These are phyloP conservation scores for Dothiorella sarmentorum DNA, from an alignment of 2,329 filamentous ascomycete genomes.

Conservation along the genomic window DNA sequence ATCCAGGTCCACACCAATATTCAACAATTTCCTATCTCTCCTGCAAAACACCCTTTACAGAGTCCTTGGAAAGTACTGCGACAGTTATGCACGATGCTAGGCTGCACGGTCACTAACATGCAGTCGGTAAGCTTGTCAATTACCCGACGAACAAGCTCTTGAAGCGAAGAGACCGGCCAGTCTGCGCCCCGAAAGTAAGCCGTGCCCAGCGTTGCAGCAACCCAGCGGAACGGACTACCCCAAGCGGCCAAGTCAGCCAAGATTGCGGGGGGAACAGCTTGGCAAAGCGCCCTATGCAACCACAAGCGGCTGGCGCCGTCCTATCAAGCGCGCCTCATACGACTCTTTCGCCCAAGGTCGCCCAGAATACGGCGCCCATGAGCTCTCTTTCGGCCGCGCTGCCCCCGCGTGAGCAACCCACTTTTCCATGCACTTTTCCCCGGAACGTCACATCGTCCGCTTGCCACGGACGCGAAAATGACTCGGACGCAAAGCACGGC, in stretches of 20 bases:
- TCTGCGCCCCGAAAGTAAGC: slow-evolving; percentile 15
- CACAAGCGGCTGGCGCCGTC: slow-evolving; percentile 10
- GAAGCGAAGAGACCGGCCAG: slow-evolving; percentile 7
- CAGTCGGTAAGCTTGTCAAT: neutral
- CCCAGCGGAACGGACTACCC: slow-evolving; percentile 1
- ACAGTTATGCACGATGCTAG: too few relatives aligned
- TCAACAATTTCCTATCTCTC: too few relatives aligned
- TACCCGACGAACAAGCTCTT: slow-evolving; percentile 8
- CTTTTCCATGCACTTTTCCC: neutral
- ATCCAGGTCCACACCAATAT: too few relatives aligned
- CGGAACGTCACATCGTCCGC: slow-evolving; percentile 1
- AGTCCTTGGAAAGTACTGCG: neutral
- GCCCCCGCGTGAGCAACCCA: neutral
- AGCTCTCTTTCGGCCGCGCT: neutral
- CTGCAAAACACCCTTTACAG: too few relatives aligned
- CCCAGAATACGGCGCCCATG: neutral
- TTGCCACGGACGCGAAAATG: neutral
- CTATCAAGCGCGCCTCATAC: neutral
- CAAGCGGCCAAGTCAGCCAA: slow-evolving; percentile 4
- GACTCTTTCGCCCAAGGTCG: neutral
- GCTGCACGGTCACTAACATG: neutral
- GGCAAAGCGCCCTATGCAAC: slow-evolving; percentile 9
- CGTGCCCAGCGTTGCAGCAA: slow-evolving; percentile 10
- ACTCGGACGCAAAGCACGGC: slow-evolving; percentile 2
- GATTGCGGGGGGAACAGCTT: neutral